A percentile compares a stretch with the other conserved stretches of the same genome.
These are phyloP conservation scores for Colletotrichum paranaense DNA, from an alignment of 2,329 filamentous ascomycete genomes.

Conservation along the genomic window DNA sequence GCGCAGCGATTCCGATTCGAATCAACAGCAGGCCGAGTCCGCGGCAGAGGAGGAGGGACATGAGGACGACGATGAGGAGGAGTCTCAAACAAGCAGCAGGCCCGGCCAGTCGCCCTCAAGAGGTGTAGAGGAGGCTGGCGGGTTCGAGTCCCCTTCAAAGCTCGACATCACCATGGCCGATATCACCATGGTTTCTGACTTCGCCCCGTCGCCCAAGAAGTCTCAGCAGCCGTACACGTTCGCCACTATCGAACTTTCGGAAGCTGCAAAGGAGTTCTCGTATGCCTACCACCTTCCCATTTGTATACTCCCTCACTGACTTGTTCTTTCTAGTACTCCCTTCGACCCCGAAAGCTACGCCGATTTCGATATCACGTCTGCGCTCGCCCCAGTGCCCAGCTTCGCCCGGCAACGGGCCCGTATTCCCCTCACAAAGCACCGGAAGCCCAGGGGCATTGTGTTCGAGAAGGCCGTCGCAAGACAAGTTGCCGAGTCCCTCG, in stretches of 20 bases:
- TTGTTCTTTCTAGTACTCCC: constrained; percentile 1
- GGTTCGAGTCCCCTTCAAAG: constrained; percentile 21
- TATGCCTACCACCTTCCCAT: neutral
- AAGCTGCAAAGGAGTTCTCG: neutral
- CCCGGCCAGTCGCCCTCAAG: neutral
- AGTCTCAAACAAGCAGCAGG: neutral
- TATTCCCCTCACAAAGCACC: constrained; percentile 6
- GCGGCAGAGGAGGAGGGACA: neutral
- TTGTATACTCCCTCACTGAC: neutral
- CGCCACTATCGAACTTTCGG: neutral
- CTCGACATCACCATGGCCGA: constrained; percentile 25
- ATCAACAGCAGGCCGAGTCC: neutral
- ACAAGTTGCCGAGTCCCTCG: constrained; percentile 4
- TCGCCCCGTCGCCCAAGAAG: neutral
- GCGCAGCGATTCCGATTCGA: neutral
- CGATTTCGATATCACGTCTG: neutral
- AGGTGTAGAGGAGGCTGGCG: neutral
- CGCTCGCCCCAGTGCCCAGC: neutral
- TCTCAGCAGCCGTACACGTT: neutral
- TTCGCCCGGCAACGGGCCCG: constrained; percentile 3
- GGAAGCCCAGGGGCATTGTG: neutral
- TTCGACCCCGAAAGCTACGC: constrained; percentile 10
- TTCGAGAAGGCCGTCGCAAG: constrained; percentile 16
- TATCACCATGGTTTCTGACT: constrained; percentile 24
- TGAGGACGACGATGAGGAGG: neutral